Evolutionary conservation across 345 rosid species (phyloP), one percentile per base, ranked within the genome.

Genomic region (Eucalyptus dawsonii): DNA sequence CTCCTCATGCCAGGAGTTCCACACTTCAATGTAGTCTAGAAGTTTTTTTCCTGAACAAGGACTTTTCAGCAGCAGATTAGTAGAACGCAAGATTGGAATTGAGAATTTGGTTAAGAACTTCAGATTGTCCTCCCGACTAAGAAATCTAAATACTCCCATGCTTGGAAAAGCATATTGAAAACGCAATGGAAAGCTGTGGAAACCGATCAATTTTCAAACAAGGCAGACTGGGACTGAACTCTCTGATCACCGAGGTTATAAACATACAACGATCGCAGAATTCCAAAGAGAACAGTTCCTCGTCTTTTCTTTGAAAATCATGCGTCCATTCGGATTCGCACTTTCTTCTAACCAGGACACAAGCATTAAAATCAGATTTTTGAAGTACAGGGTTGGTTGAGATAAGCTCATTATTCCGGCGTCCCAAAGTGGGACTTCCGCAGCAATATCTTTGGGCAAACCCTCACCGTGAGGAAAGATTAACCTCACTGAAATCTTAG

Each of bases 51-150:
- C 16, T 5, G 76, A 65, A 8, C 3, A n/a, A 14, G 6, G 76
- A 8, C 19, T 2, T n/a, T n/a, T 0, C 76, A 65, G 76, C 76
- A 65, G 76, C 76, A n/a, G 76, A 65, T n/a, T 65, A 21, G 76
- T 65, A 65, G 37, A n/a, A 14, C 40, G 19, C 37, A 14, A 0
- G 76, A n/a, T 65, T 65, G 19, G 76, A 21, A n/a, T 2, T n/a
- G 37, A 65, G 76, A n/a, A 65, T 65, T n/a, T 14, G 2, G 6
- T n/a, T n/a, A n/a, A 65, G 37, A 60, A 6, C 67, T 81, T 1
- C 45, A 22, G 27, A 53, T 53, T 53, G 0, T 5, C 4, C 24
- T 0, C 56, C 56, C 9, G 1, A 6, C 0, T 1, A 51, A 17
- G 0, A 51, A 51, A 1, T 17, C 7, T 3, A 1, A 6, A 45